phyloP scores from a whole-genome alignment of 2,329 filamentous ascomycete species.

The Verticillium zaregamsianum region DNA sequence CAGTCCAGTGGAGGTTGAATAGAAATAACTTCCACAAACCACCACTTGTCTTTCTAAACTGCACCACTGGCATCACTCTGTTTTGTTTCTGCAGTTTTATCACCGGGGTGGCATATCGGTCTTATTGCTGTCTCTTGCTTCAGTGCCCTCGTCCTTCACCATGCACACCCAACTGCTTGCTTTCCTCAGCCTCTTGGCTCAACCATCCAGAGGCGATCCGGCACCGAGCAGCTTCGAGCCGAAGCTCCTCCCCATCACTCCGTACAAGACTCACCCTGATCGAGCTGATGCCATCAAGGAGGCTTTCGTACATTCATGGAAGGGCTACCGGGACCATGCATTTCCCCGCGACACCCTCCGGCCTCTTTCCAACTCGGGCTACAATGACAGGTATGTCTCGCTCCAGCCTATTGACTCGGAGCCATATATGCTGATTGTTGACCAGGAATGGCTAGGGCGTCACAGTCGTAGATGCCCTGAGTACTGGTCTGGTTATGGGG shows the following conservation, averaged over 20 bases:
- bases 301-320: conserved; percentile 67
- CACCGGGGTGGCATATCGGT: not conserved
- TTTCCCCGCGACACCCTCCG: conserved; percentile 74
- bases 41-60: no score
- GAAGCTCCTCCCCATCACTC: not conserved
- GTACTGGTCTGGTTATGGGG: conserved; percentile 75
- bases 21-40: no score
- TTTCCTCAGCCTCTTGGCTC: not conserved
- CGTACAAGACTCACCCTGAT: conserved; percentile 22
- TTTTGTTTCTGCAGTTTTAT: not conserved
- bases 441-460: conserved; percentile 79
- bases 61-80: no score
- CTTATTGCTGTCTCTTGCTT: not conserved
- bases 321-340: conserved; percentile 68
- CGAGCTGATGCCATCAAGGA: conserved; percentile 60
- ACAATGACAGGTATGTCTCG: conserved; percentile 61
- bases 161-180: not conserved
- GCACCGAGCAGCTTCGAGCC: not conserved
- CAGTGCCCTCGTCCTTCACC: not conserved
- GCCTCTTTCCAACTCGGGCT: conserved; percentile 60
- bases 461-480: conserved; percentile 75
- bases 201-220: not conserved
- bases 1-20: no score
- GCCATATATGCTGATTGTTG: conserved; percentile 11
- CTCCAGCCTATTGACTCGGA: not conserved